A percentile compares a stretch with the other conserved stretches of the same genome.
These are phyloP conservation scores for Hygrophila difformis DNA, from an alignment of 257 asterid species.

Conservation along the genomic window DNA sequence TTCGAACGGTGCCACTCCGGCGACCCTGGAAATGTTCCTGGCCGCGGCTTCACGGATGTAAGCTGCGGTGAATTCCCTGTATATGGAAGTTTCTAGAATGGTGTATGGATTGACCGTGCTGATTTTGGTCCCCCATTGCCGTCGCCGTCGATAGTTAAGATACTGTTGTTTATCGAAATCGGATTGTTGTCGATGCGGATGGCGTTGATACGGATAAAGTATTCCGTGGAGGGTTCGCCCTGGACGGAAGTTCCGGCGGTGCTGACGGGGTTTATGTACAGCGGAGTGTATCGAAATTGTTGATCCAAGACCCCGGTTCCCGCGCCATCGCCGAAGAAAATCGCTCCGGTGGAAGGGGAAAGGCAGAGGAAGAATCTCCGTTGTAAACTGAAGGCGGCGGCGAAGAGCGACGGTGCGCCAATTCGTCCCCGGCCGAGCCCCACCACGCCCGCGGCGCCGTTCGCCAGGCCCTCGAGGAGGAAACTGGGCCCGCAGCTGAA, in stretches of 20 bases:
- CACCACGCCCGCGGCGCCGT: too few relatives aligned
- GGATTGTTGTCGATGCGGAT: slow-evolving; percentile 10
- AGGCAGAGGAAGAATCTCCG: slow-evolving; percentile 24
- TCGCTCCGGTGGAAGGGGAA: slow-evolving; percentile 14
- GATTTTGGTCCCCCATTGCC: slow-evolving; percentile 33
- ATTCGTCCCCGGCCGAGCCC: too few relatives aligned
- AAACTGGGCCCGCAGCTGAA: too few relatives aligned
- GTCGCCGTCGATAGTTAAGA: slow-evolving; percentile 13
- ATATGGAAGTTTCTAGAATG: slow-evolving; percentile 17
- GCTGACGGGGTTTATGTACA: too few relatives aligned
- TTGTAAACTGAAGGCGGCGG: too few relatives aligned
- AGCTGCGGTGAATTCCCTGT: slow-evolving; percentile 4
- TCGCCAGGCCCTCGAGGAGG: too few relatives aligned
- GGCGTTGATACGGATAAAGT: slow-evolving; percentile 24
- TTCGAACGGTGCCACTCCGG: too few relatives aligned
- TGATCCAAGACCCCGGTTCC: slow-evolving; percentile 14
- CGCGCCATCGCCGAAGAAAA: slow-evolving; percentile 25
- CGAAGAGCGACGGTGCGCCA: too few relatives aligned
- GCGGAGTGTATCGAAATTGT: slow-evolving; percentile 25
- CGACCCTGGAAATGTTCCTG: slow-evolving; percentile 3
- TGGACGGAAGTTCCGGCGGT: slow-evolving; percentile 6
- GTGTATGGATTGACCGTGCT: slow-evolving; percentile 27
- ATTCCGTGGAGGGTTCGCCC: slow-evolving; percentile 24
- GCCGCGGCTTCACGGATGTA: slow-evolving; percentile 14
- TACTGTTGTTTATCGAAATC: slow-evolving; percentile 16